Evolutionary conservation across 768 basidiomycete genomes (phyloP).

Genomic region (Gymnopilus dilepis): DNA sequence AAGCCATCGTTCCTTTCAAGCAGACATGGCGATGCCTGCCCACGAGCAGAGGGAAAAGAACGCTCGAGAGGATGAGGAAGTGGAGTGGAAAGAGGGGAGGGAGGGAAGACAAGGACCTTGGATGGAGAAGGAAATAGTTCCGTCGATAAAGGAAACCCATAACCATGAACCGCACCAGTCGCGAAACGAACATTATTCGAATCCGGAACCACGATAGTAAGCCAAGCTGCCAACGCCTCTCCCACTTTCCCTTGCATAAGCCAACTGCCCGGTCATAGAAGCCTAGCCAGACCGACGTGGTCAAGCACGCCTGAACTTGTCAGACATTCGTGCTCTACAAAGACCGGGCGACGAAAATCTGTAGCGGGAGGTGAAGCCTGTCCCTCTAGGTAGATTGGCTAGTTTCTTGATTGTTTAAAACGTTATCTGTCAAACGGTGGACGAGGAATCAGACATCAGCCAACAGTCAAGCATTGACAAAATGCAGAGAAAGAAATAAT

Average conservation of each 20-base stretch:
- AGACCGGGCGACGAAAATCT: background rate
- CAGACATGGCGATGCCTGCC: no score
- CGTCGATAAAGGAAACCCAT: constrained; percentile 15
- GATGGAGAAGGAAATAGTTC: constrained; percentile 19
- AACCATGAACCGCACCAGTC: constrained; percentile 25
- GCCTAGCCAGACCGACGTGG: background rate
- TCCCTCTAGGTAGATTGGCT: background rate
- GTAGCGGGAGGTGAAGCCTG: background rate
- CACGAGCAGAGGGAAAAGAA: no score
- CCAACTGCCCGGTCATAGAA: background rate
- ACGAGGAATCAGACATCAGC: background rate
- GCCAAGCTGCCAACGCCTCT: background rate
- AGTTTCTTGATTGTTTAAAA: background rate
- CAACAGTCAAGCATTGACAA: background rate
- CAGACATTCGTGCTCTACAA: background rate
- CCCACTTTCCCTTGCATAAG: background rate
- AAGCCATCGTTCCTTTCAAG: background rate
- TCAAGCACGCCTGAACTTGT: background rate
- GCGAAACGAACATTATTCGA: constrained; percentile 2
- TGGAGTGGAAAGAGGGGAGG: background rate
- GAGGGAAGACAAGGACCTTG: constrained; percentile 7
- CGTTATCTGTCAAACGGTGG: background rate
- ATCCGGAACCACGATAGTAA: constrained; percentile 10
- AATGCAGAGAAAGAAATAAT: background rate
- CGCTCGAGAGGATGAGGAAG: background rate